Evolutionary conservation across 345 rosid genomes (phyloP).

Genomic region (Rhizophora mangle): DNA sequence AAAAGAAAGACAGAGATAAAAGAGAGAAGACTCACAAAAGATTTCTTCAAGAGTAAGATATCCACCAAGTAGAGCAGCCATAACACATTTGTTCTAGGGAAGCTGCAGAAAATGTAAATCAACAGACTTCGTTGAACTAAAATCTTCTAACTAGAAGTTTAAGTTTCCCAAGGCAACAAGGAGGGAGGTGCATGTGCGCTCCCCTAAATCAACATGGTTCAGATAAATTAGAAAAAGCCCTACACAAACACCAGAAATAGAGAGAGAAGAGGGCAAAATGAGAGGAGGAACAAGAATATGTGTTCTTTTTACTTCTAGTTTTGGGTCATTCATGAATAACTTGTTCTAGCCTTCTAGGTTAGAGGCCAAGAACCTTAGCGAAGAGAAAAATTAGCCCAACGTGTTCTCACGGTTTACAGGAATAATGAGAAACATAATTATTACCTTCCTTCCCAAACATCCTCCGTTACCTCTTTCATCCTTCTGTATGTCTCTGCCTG

Average conservation of each 20-base stretch:
- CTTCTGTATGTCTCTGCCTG: constrained; percentile 91
- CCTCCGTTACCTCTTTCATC: constrained; percentile 71
- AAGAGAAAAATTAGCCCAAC: not conserved
- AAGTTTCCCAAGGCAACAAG: too few species aligned
- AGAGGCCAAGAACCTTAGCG: not conserved
- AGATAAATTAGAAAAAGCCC: not conserved
- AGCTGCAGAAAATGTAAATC: constrained; percentile 45
- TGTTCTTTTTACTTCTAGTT: not conserved
- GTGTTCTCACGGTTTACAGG: not conserved
- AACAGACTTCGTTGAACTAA: not conserved
- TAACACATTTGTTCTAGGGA: constrained; percentile 79
- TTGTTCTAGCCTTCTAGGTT: not conserved
- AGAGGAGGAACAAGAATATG: not conserved
- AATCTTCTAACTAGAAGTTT: too few species aligned
- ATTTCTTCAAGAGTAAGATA: constrained; percentile 73
- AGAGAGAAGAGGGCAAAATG: not conserved
- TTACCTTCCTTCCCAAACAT: constrained; percentile 93
- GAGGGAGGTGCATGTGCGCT: too few species aligned
- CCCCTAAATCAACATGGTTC: not conserved
- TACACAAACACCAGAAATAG: not conserved
- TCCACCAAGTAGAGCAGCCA: constrained; percentile 89
- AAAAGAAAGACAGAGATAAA: not conserved
- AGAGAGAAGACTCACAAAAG: constrained; percentile 60
- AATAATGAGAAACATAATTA: not conserved
- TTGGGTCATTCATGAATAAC: not conserved